These are phyloP conservation scores for Ophiostoma triangulosporum DNA, from an alignment of 2,329 filamentous ascomycete genomes.

Conservation along the genomic window DNA sequence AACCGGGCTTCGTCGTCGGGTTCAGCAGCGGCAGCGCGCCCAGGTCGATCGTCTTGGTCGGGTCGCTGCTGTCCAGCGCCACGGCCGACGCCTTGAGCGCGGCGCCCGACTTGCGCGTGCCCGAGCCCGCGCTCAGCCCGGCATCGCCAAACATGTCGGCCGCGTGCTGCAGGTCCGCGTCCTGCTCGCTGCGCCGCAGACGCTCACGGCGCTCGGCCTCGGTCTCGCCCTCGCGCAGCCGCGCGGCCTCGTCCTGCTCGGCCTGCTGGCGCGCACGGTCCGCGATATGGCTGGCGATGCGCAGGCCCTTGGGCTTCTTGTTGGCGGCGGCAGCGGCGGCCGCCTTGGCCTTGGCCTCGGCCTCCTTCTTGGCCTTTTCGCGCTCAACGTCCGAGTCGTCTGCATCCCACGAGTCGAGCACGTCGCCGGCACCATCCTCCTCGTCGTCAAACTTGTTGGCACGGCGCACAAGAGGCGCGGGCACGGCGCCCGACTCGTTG, in stretches of 20 bases:
- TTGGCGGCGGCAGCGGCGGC: conserved; percentile 76
- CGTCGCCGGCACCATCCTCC: conserved; percentile 67
- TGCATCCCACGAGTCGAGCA: conserved; percentile 93
- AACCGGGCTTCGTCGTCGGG: conserved; percentile 75
- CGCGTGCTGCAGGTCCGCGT: conserved; percentile 76
- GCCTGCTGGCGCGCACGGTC: conserved; percentile 39
- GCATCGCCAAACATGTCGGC: conserved; percentile 81
- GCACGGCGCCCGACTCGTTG: conserved; percentile 19
- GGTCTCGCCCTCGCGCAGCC: conserved; percentile 59
- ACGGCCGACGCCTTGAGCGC: conserved; percentile 44
- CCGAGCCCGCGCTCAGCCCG: conserved; percentile 45
- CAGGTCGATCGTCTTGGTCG: conserved; percentile 69
- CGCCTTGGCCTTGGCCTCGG: conserved; percentile 75
- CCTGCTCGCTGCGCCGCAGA: conserved; percentile 67
- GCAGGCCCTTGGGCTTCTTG: conserved; percentile 80
- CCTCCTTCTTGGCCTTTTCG: conserved; percentile 82
- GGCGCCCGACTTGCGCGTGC: conserved; percentile 54
- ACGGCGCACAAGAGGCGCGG: conserved; percentile 28
- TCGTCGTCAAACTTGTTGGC: conserved; percentile 76
- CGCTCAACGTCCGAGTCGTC: conserved; percentile 95
- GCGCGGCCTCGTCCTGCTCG: conserved; percentile 41
- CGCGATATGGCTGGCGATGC: conserved; percentile 67
- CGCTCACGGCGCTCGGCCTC: conserved; percentile 61
- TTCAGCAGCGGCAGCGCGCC: conserved; percentile 73
- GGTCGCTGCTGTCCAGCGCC: conserved; percentile 57